Evolutionary conservation across 2,329 filamentous ascomycete genomes (phyloP).

Genomic region (Fusarium incarnatum): DNA sequence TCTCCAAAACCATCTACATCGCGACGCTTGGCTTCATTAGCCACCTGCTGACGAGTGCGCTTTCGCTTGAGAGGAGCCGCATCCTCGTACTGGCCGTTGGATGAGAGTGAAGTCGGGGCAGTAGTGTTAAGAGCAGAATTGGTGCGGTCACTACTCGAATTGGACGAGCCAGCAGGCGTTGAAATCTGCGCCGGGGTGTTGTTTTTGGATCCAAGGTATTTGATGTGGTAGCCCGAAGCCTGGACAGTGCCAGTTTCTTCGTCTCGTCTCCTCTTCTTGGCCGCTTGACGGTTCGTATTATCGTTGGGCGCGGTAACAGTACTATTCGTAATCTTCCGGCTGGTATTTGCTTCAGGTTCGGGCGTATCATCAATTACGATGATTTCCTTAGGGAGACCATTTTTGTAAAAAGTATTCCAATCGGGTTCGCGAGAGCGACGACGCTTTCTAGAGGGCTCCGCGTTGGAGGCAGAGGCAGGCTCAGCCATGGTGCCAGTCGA

Average conservation of each 20-base stretch:
- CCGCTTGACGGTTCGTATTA: slow-evolving; percentile 59
- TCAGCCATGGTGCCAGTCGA: slow-evolving; percentile 46
- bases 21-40: slow-evolving; percentile 83
- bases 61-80: slow-evolving; percentile 89
- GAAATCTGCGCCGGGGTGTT: slow-evolving; percentile 77
- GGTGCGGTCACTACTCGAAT: slow-evolving; percentile 86
- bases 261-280: slow-evolving; percentile 80
- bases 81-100: slow-evolving; percentile 72
- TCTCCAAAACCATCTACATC: slow-evolving; percentile 78
- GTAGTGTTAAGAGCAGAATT: slow-evolving; percentile 86
- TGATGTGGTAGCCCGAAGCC: slow-evolving; percentile 80
- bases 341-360: slow-evolving; percentile 61
- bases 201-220: slow-evolving; percentile 75
- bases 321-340: slow-evolving; percentile 54
- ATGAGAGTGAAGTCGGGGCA: slow-evolving; percentile 83
- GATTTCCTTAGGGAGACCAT: slow-evolving; percentile 84
- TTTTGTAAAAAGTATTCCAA: slow-evolving; percentile 85
- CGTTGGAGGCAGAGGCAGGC: slow-evolving; percentile 44
- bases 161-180: slow-evolving; percentile 75
- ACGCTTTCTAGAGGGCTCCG: slow-evolving; percentile 60
- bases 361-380: slow-evolving; percentile 86
- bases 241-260: slow-evolving; percentile 60
- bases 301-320: slow-evolving; percentile 48
- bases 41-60: slow-evolving; percentile 82
- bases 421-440: slow-evolving; percentile 74